Evolutionary conservation across 805 yeast species (phyloP), one percentile per base, ranked within the genome.

Genomic region (Cyberlindnera bimundalis): DNA sequence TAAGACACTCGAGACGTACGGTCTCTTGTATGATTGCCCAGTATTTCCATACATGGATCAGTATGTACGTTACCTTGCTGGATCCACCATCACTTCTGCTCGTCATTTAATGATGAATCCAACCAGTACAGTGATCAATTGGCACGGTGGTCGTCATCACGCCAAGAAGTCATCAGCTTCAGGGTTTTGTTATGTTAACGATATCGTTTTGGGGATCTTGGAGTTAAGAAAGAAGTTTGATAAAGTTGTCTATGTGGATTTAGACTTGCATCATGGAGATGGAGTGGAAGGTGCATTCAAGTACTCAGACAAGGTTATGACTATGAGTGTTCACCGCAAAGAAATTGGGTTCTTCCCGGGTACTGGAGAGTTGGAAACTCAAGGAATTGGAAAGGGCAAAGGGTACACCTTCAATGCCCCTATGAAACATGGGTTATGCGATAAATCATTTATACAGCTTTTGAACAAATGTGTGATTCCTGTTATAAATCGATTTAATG

Each of bases 131-230:
- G 79, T 74, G 2, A 67, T 84, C 33, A 82, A 82, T 53, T 84
- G 89, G 89, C 75, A 77, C 52, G 95, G 95, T 6, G 95, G 93
- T 1, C 60, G 90, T 35, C 93, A 84, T 54, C 93, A 84, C 59
- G 79, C 80, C 5, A 65, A 61, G 33, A 72, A 71, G 48, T 51
- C 69, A 0, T 62, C 53, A 25, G 84, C 86, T 1, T 68, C 82
- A 10, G 91, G 91, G 3, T 84, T 79, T 53, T 84, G 93, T 53
- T 84, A 84, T 52, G 64, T 81, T 3, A 84, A 84, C 49, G 95
- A 84, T 52, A 71, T 82, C 7, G 81, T 77, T 0, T 52, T 84
- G 12, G 73, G 76, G 1, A 78, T 84, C 4, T 65, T 70, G 33
- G 60, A 65, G 28, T 63, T 84, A 12, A 58, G 90, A 25, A 64